Conservation (phyloP, 2,329 filamentous ascomycete species). For the Penicillium vulpinum region DNA sequence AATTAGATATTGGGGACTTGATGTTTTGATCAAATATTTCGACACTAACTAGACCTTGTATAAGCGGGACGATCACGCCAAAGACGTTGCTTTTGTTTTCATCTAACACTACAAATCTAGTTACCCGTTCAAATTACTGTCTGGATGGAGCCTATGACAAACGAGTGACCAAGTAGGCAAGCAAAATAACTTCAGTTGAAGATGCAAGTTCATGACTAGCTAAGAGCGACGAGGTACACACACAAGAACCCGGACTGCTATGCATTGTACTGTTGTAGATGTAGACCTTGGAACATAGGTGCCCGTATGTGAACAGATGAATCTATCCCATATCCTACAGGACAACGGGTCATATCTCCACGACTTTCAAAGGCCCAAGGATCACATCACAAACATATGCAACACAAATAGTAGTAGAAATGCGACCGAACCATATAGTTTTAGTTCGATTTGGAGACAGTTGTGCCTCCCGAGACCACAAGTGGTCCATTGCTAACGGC, state of each 20-base stretch:
- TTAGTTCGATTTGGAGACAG: slow-evolving; percentile 31
- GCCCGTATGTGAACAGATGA: neutral
- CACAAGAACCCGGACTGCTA: slow-evolving; percentile 3
- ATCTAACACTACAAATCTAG: neutral
- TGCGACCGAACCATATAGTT: neutral
- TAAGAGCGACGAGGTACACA: slow-evolving; percentile 3
- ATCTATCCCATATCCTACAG: neutral
- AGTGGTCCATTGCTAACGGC: slow-evolving; percentile 37
- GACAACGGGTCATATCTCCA: neutral
- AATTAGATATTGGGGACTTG: neutral
- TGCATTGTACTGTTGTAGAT: slow-evolving; percentile 14
- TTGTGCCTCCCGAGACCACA: slow-evolving; percentile 40
- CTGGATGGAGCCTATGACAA: neutral
- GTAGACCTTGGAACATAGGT: neutral
- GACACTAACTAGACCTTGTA: neutral
- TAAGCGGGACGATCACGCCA: neutral
- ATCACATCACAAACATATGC: neutral
- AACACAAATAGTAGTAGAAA: neutral
- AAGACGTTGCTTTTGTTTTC: neutral
- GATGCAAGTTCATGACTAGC: slow-evolving; percentile 14
- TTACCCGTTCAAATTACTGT: neutral
- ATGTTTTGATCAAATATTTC: neutral
- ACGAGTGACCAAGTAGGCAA: too few species aligned
- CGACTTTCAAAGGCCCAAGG: neutral
- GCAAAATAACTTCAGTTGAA: neutral